Percentiles rank a stretch among this genome's conserved stretches.
These are phyloP conservation scores for Penicillium sp. DNA, from an alignment of 2,329 filamentous ascomycete species.

Conservation along the genomic window DNA sequence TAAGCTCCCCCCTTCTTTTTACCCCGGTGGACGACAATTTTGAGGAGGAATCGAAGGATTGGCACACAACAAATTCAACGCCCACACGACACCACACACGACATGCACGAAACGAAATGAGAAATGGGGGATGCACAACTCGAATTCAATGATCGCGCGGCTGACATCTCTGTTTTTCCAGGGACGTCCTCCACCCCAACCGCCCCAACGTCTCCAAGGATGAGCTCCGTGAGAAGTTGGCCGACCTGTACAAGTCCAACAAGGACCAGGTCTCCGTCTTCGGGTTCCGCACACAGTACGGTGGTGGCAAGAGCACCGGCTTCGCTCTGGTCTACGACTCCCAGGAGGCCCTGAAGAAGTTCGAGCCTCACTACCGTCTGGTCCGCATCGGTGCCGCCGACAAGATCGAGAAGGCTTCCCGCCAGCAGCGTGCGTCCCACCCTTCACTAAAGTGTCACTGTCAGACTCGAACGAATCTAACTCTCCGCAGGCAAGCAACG, in stretches of 20 bases:
- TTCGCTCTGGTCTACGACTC: constrained; percentile 99
- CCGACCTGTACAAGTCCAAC: constrained; percentile 94
- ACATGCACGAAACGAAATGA: neutral
- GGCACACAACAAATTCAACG: constrained; percentile 9
- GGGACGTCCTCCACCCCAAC: constrained; percentile 99
- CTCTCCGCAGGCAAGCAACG: constrained; percentile 86
- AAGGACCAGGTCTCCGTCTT: constrained; percentile 98
- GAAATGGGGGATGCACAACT: constrained; percentile 6
- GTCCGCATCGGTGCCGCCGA: constrained; percentile 86
- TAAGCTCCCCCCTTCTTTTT: constrained; percentile 57
- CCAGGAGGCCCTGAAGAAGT: constrained; percentile 98
- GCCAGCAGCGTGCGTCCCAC: constrained; percentile 91
- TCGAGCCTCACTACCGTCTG: constrained; percentile 97
- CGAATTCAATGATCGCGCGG: constrained; percentile 12
- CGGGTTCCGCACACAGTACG: constrained; percentile 96
- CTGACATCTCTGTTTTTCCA: constrained; percentile 43
- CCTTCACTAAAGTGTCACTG: neutral
- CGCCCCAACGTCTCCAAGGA: constrained; percentile 99
- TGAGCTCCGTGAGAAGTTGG: constrained; percentile 93
- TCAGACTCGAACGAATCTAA: constrained; percentile 5
- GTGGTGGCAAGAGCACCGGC: constrained; percentile 99
- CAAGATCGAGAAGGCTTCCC: constrained; percentile 96
- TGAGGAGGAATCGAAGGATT: constrained; percentile 2
- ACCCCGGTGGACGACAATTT: constrained; percentile 1
- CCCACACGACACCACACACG: neutral